Conservation (phyloP, 2,329 filamentous ascomycete species). For the Ophiostoma tasmaniense region DNA sequence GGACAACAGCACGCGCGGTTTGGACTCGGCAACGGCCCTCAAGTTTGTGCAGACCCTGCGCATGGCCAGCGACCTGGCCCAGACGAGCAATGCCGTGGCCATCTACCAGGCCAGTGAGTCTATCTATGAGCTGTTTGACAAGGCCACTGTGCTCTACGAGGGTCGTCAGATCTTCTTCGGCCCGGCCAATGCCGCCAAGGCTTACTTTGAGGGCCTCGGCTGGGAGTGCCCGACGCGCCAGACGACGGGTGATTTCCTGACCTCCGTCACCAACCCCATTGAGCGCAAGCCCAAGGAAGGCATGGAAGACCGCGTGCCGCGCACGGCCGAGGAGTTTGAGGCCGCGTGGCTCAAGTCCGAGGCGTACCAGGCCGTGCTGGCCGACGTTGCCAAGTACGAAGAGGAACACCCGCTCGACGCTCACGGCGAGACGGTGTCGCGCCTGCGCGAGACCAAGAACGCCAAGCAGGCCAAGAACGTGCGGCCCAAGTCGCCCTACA, state of each 20-base stretch:
- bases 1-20: conserved; percentile 60
- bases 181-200: conserved; percentile 47
- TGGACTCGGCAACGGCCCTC: conserved; percentile 40
- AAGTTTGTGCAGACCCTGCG: conserved; percentile 58
- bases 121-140: conserved; percentile 35
- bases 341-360: conserved; percentile 47
- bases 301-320: conserved; percentile 47
- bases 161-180: conserved; percentile 45
- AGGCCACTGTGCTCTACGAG: conserved; percentile 19
- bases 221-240: conserved; percentile 58
- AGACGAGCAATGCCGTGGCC: conserved; percentile 56
- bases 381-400: conserved; percentile 49
- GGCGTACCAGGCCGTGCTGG: conserved; percentile 42
- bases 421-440: conserved; percentile 33
- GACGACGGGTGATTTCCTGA: conserved; percentile 64
- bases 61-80: conserved; percentile 50
- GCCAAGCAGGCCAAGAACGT: conserved; percentile 46
- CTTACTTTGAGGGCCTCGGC: conserved; percentile 59
- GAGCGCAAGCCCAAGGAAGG: conserved; percentile 44
- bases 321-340: conserved; percentile 54
- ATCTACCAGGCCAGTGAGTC: conserved; percentile 65
- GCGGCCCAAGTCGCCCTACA: conserved; percentile 49
- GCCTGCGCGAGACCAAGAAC: conserved; percentile 41
- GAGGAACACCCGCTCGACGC: conserved; percentile 34
- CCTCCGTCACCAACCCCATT: conserved; percentile 54